Conservation (phyloP, 2,329 filamentous ascomycete species). For the Talaromyces pinophilus region DNA sequence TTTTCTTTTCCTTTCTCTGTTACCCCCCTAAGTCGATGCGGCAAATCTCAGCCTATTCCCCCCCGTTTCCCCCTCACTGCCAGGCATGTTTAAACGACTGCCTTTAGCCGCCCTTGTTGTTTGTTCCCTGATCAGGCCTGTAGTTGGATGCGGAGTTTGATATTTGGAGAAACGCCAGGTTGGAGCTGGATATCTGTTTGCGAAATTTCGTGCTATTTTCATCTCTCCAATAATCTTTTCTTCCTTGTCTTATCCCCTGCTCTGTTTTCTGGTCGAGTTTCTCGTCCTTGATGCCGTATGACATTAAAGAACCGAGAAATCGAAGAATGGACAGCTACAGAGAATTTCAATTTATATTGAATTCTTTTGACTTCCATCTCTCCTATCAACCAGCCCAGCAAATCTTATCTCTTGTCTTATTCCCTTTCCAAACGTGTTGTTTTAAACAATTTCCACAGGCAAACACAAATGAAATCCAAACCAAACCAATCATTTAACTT, state of each 20-base stretch:
- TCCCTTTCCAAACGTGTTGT: conserved; percentile 15
- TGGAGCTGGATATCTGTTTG: conserved; percentile 34
- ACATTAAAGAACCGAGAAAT: not conserved
- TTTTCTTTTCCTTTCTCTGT: not conserved
- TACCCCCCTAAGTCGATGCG: conserved; percentile 4
- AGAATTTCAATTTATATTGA: not conserved
- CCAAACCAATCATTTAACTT: conserved; percentile 16
- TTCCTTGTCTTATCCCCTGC: conserved; percentile 14
- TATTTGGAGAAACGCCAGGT: conserved; percentile 44
- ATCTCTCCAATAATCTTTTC: conserved; percentile 21
- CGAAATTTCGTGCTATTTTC: conserved; percentile 17
- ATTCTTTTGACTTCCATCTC: not conserved
- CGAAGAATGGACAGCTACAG: not conserved
- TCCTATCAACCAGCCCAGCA: not conserved
- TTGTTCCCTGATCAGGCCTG: conserved; percentile 29
- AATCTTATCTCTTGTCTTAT: conserved; percentile 30
- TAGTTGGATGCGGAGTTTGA: conserved; percentile 47
- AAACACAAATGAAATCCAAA: conserved; percentile 12
- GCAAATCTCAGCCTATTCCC: not conserved
- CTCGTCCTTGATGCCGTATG: not conserved
- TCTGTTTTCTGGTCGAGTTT: not conserved
- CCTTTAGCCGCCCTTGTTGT: conserved; percentile 39
- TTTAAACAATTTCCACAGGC: conserved; percentile 8
- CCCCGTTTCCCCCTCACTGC: not conserved
- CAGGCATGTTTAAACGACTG: conserved; percentile 27